Conservation (phyloP, 345 rosid species). For the Camelina neglecta region DNA sequence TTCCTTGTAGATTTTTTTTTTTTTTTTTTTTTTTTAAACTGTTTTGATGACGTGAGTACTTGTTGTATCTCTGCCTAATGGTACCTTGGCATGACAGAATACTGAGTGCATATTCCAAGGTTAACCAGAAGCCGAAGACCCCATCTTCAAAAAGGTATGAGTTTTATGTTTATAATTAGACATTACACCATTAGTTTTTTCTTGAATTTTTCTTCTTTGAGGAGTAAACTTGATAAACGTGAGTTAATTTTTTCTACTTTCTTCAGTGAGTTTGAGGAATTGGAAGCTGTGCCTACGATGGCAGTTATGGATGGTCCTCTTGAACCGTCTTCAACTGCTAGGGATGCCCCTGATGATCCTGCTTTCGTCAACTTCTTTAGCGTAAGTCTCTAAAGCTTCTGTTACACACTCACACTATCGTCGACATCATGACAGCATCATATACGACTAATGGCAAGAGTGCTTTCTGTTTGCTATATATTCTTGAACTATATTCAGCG, state of each 20-base stretch:
- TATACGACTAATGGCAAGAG: neutral
- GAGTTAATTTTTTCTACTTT: neutral
- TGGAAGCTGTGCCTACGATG: slow-evolving; percentile 91
- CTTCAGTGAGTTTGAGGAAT: slow-evolving; percentile 90
- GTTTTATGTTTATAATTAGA: slow-evolving; percentile 6
- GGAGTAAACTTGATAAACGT: neutral
- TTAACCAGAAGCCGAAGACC: slow-evolving; percentile 73
- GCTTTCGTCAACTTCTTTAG: slow-evolving; percentile 87
- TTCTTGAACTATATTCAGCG: slow-evolving; percentile 2
- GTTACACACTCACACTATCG: neutral
- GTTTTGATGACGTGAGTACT: neutral
- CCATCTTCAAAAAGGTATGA: slow-evolving; percentile 70
- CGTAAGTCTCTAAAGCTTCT: slow-evolving; percentile 51
- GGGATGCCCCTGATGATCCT: slow-evolving; percentile 76
- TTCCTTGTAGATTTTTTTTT: neutral
- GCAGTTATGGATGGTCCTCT: slow-evolving; percentile 88
- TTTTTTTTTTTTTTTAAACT: neutral
- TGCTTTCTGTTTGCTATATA: slow-evolving; percentile 19
- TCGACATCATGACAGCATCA: slow-evolving; percentile 4
- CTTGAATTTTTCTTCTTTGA: neutral
- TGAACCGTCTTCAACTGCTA: slow-evolving; percentile 70
- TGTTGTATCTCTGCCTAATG: slow-evolving; percentile 9
- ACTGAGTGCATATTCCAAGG: slow-evolving; percentile 85
- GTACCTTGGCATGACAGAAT: slow-evolving; percentile 57
- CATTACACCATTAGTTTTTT: slow-evolving; percentile 9